Conservation (phyloP, 345 rosid species). For the Brassica rapa region DNA sequence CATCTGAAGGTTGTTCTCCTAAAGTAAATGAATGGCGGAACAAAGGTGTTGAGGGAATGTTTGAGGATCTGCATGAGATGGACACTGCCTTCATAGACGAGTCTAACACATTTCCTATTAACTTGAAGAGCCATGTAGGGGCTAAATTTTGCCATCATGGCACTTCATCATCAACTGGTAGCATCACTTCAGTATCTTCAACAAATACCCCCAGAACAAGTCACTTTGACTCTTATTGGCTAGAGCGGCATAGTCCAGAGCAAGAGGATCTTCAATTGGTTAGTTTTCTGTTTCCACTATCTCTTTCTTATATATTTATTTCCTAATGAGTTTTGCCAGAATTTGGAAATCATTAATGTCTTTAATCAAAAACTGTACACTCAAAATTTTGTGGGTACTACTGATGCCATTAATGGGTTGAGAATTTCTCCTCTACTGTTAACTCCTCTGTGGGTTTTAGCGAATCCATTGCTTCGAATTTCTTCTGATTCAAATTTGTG, state of each 20-base stretch:
- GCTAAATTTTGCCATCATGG: constrained; percentile 59
- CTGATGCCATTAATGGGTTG: constrained; percentile 1
- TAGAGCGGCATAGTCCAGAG: constrained; percentile 68
- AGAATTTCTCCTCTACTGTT: constrained; percentile 9
- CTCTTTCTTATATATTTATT: background rate
- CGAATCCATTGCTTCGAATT: constrained; percentile 7
- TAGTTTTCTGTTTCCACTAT: constrained; percentile 35
- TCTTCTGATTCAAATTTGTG: constrained; percentile 1
- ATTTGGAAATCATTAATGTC: background rate
- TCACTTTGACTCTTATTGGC: constrained; percentile 80
- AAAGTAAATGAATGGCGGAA: constrained; percentile 73
- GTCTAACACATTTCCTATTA: constrained; percentile 47
- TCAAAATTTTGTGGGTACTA: background rate
- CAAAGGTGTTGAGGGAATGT: constrained; percentile 85
- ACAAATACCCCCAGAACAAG: constrained; percentile 77
- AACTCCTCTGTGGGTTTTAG: background rate
- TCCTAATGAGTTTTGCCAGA: constrained; percentile 8
- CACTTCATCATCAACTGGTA: constrained; percentile 72
- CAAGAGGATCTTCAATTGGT: constrained; percentile 81
- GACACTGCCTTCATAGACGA: constrained; percentile 80
- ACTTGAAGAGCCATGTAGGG: constrained; percentile 56
- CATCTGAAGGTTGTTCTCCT: constrained; percentile 68
- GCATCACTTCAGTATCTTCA: constrained; percentile 79
- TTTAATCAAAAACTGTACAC: background rate
- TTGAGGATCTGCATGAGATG: constrained; percentile 92